Evolutionary conservation across 352 stramenopile species (phyloP).

Genomic region (Phytophthora citricola): DNA sequence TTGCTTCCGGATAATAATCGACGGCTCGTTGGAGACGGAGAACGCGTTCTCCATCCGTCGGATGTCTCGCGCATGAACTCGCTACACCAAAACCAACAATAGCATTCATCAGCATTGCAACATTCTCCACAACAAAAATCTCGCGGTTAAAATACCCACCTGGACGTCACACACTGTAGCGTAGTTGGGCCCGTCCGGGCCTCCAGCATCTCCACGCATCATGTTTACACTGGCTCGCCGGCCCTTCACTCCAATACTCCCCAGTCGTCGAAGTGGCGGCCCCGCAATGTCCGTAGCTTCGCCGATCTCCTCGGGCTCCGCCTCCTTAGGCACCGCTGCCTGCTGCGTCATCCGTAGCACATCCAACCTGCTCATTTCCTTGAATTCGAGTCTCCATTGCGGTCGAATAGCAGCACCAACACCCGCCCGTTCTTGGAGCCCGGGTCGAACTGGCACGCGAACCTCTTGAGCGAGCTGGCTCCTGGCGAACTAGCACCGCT

Average conservation of each 20-base stretch:
- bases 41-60: constrained; percentile 80
- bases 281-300: constrained; percentile 16
- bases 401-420: constrained; percentile 63
- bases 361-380: constrained; percentile 62
- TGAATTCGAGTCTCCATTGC: constrained; percentile 54
- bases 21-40: constrained; percentile 75
- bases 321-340: constrained; percentile 38
- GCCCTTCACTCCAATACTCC: constrained; percentile 27
- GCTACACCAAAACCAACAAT: constrained; percentile 32
- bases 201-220: constrained; percentile 30
- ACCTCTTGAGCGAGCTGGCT: constrained; percentile 40
- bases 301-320: constrained; percentile 21
- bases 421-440: constrained; percentile 45
- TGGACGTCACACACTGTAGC: constrained; percentile 53
- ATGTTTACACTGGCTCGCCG: constrained; percentile 28
- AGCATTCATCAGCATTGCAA: neutral
- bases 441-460: constrained; percentile 53
- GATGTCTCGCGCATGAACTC: constrained; percentile 79
- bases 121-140: neutral
- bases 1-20: constrained; percentile 79
- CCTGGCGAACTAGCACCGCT: constrained; percentile 35
- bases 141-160: constrained; percentile 15
- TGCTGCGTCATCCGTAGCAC: constrained; percentile 67
- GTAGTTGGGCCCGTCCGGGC: constrained; percentile 30
- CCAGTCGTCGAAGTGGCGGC: constrained; percentile 26